Conservation (phyloP, 352 stramenopile species). For the Peronosclerospora sorghi region DNA sequence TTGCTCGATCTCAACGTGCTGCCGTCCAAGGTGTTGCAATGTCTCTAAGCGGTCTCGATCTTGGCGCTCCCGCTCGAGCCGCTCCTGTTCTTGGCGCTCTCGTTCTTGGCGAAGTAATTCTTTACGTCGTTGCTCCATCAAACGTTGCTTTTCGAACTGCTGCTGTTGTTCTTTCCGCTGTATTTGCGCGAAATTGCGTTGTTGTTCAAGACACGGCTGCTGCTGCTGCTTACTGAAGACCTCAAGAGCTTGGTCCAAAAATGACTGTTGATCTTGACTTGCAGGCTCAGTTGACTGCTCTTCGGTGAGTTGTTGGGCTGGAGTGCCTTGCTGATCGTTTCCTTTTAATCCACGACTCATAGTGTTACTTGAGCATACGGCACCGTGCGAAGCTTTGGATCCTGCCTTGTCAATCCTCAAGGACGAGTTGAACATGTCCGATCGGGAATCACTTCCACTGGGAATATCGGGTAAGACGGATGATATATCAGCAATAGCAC, state of each 20-base stretch:
- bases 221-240: conserved; percentile 31
- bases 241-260: conserved; percentile 36
- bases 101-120: conserved; percentile 22
- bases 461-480: conserved; percentile 21
- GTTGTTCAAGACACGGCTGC: conserved; percentile 12
- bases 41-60: too few relatives aligned
- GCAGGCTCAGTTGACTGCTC: conserved; percentile 2
- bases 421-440: conserved; percentile 13
- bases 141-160: conserved; percentile 7
- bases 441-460: conserved; percentile 6
- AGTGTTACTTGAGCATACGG: conserved; percentile 7
- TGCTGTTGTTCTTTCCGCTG: conserved; percentile 12
- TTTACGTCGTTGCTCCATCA: conserved; percentile 10
- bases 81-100: conserved; percentile 17
- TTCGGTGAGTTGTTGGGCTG: not conserved
- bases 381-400: not conserved
- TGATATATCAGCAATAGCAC: conserved; percentile 29
- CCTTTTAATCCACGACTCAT: conserved; percentile 8
- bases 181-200: conserved; percentile 11
- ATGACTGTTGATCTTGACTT: conserved; percentile 17
- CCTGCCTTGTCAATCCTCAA: conserved; percentile 4
- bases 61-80: conserved; percentile 11
- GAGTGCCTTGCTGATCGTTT: conserved; percentile 1
- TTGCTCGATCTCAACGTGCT: conserved; percentile 18
- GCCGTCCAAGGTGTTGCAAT: conserved; percentile 14